Evolutionary conservation across 2,329 filamentous ascomycete genomes (phyloP).

Genomic region (Dothideomycetes sp.): DNA sequence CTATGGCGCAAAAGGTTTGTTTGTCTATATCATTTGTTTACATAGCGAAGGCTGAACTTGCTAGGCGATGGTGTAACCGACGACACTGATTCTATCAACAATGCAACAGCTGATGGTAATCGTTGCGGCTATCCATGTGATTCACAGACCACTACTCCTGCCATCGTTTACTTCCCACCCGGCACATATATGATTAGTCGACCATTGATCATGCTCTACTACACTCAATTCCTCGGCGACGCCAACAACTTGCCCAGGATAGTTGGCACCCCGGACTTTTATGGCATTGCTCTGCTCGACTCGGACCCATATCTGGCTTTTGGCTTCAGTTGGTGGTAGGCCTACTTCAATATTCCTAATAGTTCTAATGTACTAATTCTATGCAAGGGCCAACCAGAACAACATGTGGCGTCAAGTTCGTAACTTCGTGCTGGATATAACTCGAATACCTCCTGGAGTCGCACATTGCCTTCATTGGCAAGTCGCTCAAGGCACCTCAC

Average conservation of each 20-base stretch:
- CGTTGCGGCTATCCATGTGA: constrained; percentile 23
- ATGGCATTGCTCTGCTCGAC: constrained; percentile 26
- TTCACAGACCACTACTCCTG: constrained; percentile 33
- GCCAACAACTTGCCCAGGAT: constrained; percentile 18
- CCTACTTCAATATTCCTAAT: neutral
- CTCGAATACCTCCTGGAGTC: constrained; percentile 18
- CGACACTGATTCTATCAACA: constrained; percentile 27
- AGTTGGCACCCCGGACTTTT: constrained; percentile 23
- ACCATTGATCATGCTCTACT: constrained; percentile 21
- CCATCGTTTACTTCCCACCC: constrained; percentile 48
- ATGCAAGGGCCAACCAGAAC: no score
- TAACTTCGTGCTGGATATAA: constrained; percentile 49
- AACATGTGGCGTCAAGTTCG: constrained; percentile 50
- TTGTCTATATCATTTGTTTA: no score
- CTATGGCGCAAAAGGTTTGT: constrained; percentile 32
- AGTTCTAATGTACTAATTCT: neutral
- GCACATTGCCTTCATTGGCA: constrained; percentile 56
- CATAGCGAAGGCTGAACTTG: no score
- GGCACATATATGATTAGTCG: constrained; percentile 45
- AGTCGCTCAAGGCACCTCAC: constrained; percentile 53
- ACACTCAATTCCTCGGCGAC: constrained; percentile 22
- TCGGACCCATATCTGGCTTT: constrained; percentile 26
- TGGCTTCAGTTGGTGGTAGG: constrained; percentile 23
- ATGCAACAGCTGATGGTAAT: constrained; percentile 23
- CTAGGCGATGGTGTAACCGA: constrained; percentile 24